A percentile compares a stretch with the other conserved stretches of the same genome.
Conservation (phyloP, 139 green algal species). For the Nannochloris sp. region DNA sequence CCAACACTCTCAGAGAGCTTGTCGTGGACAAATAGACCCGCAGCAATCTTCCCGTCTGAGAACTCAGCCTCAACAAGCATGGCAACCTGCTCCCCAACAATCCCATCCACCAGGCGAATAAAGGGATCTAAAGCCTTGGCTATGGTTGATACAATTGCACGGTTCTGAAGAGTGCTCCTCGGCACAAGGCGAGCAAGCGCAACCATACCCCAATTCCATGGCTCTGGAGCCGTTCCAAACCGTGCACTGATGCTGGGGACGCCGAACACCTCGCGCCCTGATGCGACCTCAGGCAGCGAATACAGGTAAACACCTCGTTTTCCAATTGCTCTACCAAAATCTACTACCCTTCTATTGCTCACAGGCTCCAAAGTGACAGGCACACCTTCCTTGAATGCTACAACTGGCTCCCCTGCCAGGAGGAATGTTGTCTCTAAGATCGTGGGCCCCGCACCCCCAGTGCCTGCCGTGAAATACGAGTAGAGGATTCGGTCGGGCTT, state of each 20-base stretch:
- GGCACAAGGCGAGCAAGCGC: conserved; percentile 62
- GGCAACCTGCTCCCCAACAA: conserved; percentile 75
- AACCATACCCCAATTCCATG: conserved; percentile 93
- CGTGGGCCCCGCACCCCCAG: conserved; percentile 81
- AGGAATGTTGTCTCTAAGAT: conserved; percentile 90
- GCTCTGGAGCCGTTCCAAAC: conserved; percentile 80
- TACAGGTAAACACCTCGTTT: conserved; percentile 62
- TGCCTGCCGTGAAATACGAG: conserved; percentile 85
- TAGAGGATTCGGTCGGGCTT: conserved; percentile 63
- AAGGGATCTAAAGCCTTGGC: conserved; percentile 51
- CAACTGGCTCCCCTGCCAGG: conserved; percentile 47
- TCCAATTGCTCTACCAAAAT: conserved; percentile 81
- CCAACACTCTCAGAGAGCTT: conserved; percentile 60
- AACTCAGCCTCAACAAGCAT: conserved; percentile 88
- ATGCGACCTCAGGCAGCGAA: conserved; percentile 76
- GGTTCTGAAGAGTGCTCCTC: conserved; percentile 36
- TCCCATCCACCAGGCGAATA: conserved; percentile 61
- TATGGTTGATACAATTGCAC: conserved; percentile 35
- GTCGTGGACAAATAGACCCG: conserved; percentile 77
- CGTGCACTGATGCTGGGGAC: conserved; percentile 78
- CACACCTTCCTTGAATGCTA: conserved; percentile 31
- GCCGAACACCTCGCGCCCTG: conserved; percentile 44
- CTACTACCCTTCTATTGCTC: conserved; percentile 63
- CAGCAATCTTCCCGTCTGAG: conserved; percentile 57
- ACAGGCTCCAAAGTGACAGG: conserved; percentile 45